Conservation (phyloP, 768 basidiomycete species). For the Pisolithus marmoratus region DNA sequence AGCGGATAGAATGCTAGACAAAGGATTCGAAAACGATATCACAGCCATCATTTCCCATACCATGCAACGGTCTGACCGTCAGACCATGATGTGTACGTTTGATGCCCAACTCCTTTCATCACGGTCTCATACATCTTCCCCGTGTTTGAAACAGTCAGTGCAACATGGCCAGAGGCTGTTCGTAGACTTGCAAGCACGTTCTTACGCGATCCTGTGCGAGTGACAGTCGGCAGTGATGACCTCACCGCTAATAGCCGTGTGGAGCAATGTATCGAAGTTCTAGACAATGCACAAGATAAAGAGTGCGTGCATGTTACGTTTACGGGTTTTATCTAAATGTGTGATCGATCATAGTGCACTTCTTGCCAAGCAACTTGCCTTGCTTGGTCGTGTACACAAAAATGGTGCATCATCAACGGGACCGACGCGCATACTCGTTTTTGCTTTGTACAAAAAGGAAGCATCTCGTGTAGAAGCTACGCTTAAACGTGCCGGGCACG, state of each 20-base stretch:
- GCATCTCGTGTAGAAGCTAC: conserved; percentile 84
- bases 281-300: conserved; percentile 79
- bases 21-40: conserved; percentile 98
- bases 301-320: conserved; percentile 52
- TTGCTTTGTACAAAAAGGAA: conserved; percentile 97
- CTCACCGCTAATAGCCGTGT: conserved; percentile 91
- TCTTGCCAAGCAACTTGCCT: conserved; percentile 1
- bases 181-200: conserved; percentile 85
- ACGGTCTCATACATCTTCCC: not conserved
- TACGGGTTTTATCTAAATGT: not conserved
- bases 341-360: not conserved
- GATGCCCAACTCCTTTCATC: not conserved
- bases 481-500: conserved; percentile 67
- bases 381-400: conserved; percentile 25
- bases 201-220: conserved; percentile 75
- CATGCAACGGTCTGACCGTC: conserved; percentile 61
- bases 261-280: conserved; percentile 89
- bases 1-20: conserved; percentile 97
- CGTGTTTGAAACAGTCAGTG: conserved; percentile 60
- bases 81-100: conserved; percentile 90
- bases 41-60: conserved; percentile 78
- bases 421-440: conserved; percentile 73
- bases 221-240: conserved; percentile 95
- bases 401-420: conserved; percentile 50
- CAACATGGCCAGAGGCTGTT: conserved; percentile 97